Evolutionary conservation across 2,329 filamentous ascomycete species (phyloP).

Genomic region (Pseudogymnoascus pannorum): DNA sequence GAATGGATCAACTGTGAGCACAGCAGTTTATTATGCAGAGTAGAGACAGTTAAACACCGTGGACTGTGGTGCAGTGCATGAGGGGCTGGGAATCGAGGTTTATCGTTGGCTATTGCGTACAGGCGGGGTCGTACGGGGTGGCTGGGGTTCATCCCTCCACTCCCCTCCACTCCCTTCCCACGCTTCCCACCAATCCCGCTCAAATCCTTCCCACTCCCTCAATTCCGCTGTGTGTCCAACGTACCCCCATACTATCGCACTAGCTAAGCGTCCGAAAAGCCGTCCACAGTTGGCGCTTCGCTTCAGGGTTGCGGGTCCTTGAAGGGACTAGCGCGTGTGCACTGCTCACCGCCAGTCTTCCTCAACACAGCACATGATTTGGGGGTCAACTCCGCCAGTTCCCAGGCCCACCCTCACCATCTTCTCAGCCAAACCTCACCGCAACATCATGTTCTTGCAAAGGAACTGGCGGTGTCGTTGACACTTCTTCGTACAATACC

Average conservation of each 20-base stretch:
- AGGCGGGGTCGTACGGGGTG: slow-evolving; percentile 6
- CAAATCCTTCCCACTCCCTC: not conserved
- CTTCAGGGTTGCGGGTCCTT: not conserved
- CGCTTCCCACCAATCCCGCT: not conserved
- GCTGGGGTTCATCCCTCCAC: slow-evolving; percentile 2
- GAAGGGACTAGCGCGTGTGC: not conserved
- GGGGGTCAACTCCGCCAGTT: slow-evolving; percentile 13
- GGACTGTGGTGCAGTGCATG: not conserved
- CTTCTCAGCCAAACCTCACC: slow-evolving; percentile 27
- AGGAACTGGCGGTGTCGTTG: slow-evolving; percentile 29
- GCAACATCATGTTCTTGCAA: slow-evolving; percentile 24
- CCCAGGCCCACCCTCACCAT: slow-evolving; percentile 22
- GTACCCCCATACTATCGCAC: not conserved
- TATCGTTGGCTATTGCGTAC: not conserved
- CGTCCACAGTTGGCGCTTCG: not conserved
- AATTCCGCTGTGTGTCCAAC: not conserved
- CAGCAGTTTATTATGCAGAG: too few species aligned
- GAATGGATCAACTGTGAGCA: not conserved
- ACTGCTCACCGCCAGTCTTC: slow-evolving; percentile 10
- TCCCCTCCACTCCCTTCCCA: not conserved
- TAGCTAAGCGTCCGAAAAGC: not conserved
- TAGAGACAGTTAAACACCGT: too few species aligned
- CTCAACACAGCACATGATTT: slow-evolving; percentile 5
- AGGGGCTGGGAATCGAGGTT: slow-evolving; percentile 2
- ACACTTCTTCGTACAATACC: slow-evolving; percentile 38